Conservation (phyloP, 202 grass and related monocot species). For the Cymbopogon flexuosus region DNA sequence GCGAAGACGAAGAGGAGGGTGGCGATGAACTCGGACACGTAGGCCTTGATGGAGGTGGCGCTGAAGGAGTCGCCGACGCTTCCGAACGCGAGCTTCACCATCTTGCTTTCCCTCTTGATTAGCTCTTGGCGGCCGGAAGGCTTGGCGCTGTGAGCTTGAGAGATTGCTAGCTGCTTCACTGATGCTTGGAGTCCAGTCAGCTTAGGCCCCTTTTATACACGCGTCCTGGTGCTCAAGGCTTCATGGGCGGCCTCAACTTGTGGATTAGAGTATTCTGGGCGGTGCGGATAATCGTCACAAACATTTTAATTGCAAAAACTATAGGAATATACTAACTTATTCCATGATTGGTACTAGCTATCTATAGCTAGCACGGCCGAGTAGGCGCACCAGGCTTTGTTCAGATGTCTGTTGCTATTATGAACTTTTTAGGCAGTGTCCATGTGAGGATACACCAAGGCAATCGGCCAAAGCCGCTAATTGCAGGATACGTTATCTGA, state of each 20-base stretch:
- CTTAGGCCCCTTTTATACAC: conserved; percentile 47
- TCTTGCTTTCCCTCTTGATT: conserved; percentile 15
- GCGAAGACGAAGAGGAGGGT: conserved; percentile 86
- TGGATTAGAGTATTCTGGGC: conserved; percentile 54
- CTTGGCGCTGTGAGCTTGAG: not conserved
- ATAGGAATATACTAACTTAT: conserved; percentile 17
- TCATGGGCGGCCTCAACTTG: conserved; percentile 25
- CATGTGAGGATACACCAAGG: conserved; percentile 7
- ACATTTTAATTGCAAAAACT: conserved; percentile 6
- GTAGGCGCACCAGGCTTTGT: conserved; percentile 52
- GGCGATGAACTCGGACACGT: conserved; percentile 88
- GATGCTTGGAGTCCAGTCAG: conserved; percentile 18
- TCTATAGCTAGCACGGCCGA: conserved; percentile 31
- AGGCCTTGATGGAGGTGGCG: conserved; percentile 59
- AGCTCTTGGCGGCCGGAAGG: not conserved
- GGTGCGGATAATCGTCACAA: conserved; percentile 43
- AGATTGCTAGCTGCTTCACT: not conserved
- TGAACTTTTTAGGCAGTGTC: conserved; percentile 13
- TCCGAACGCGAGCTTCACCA: conserved; percentile 85
- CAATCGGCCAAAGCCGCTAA: not conserved
- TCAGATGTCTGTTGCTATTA: conserved; percentile 20
- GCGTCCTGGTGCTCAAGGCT: not conserved
- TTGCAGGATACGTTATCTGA: conserved; percentile 3
- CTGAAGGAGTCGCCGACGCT: conserved; percentile 75
- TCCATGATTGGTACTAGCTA: conserved; percentile 35